These are phyloP conservation scores for Sarocladium oryzae DNA, from an alignment of 2,329 filamentous ascomycete species.

Conservation along the genomic window DNA sequence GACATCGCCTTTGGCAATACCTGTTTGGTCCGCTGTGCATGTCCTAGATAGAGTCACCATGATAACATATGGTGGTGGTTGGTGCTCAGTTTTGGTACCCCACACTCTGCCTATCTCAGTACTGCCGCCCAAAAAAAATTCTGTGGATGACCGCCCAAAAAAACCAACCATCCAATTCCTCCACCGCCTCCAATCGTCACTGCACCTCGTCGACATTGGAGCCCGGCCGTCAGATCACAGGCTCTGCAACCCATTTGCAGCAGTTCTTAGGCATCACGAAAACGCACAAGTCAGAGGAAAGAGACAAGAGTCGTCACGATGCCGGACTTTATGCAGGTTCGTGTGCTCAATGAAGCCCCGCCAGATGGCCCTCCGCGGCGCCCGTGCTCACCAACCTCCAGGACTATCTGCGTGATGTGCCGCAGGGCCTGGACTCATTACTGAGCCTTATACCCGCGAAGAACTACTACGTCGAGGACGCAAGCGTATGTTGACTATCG, in stretches of 20 bases:
- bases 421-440: constrained; percentile 78
- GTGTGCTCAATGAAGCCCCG: neutral
- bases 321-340: constrained; percentile 10
- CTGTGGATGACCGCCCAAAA: constrained; percentile 7
- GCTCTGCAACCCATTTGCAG: neutral
- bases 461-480: constrained; percentile 84
- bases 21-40: no score
- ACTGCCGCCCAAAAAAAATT: constrained; percentile 8
- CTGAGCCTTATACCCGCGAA: constrained; percentile 85
- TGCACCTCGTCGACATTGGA: neutral
- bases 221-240: neutral
- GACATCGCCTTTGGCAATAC: no score
- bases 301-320: neutral
- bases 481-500: constrained; percentile 52
- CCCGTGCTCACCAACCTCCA: constrained; percentile 19
- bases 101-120: constrained; percentile 7
- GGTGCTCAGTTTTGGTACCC: neutral
- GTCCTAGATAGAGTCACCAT: no score
- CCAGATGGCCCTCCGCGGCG: neutral
- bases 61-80: no score
- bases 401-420: constrained; percentile 51
- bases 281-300: neutral
- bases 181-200: constrained; percentile 3
- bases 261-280: neutral
- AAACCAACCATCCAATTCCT: constrained; percentile 7